Base-by-base conservation (phyloP, 306 rosid species). In the Gynostemma pentaphyllum region DNA sequence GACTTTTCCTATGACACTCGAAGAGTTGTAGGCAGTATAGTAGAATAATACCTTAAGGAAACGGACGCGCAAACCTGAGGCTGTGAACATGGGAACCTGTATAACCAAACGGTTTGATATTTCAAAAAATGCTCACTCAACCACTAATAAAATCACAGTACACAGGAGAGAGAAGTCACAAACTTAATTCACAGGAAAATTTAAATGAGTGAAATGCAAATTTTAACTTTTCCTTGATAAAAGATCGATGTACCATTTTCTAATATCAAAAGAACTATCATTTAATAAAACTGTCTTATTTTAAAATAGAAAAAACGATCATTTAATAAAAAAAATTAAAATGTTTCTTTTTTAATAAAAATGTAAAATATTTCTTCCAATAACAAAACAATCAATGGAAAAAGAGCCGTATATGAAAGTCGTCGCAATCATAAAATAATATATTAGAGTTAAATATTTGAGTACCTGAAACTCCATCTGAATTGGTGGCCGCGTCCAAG, bases 381-480 rank as follows among this genome's bases (percentile, higher is more conserved):
- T 39, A 39, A 16, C 44, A 55, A 55, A 30, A 55, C n/a, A 9
- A 30, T 3, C 27, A 21, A 30, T 28, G 61, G 26, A 30, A 12
- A 55, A 54, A 7, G 16, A 30, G 22, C 39, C n/a, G n/a, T n/a
- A n/a, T n/a, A n/a, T n/a, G n/a, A n/a, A n/a, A n/a, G n/a, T 49
- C 41, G 26, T 53, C 0, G 3, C 28, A n/a, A n/a, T n/a, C n/a
- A n/a, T 3, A 47, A 65, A 49, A 26, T 50, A 24, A 22, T 13
- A 67, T 21, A 56, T 42, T 48, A 46, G 5, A 41, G 37, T 2
- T 59, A 59, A 36, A 49, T 55, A 28, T 57, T 36, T 72, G 65
- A 71, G 76, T 59, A 94, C 95, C 99, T 94, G 99, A 70, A 88
- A 88, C 74, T 94, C 99, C 99, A 94, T 88, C 85, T 88, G 97